Evolutionary conservation across 2,329 filamentous ascomycete species (phyloP).

Genomic region (Aciculosporium take): DNA sequence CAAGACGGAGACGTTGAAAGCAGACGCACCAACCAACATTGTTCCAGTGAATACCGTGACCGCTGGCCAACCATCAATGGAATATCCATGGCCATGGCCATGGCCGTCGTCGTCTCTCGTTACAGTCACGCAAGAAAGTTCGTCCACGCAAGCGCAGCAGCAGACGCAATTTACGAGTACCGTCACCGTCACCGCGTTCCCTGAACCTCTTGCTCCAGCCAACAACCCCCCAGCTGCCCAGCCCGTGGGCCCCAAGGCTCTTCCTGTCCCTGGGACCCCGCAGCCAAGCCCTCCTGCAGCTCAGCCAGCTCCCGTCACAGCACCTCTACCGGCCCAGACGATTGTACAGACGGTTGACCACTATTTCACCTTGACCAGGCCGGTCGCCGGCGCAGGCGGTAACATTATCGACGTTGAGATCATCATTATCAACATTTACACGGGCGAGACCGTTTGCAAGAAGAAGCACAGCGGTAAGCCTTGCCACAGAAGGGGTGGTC

Average conservation of each 20-base stretch:
- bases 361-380: constrained; percentile 13
- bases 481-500: constrained; percentile 12
- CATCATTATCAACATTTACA: constrained; percentile 18
- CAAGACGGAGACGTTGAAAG: constrained; percentile 12
- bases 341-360: constrained; percentile 7
- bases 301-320: constrained; percentile 12
- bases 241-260: constrained; percentile 7
- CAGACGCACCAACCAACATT: constrained; percentile 8
- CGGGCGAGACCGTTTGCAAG: constrained; percentile 16
- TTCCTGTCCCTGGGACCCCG: constrained; percentile 8
- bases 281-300: constrained; percentile 7
- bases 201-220: neutral
- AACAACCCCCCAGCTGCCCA: neutral
- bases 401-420: constrained; percentile 19
- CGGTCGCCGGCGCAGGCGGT: constrained; percentile 10
- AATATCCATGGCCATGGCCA: neutral
- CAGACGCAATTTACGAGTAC: neutral
- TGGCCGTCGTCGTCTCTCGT: constrained; percentile 1
- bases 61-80: neutral
- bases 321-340: constrained; percentile 9
- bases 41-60: constrained; percentile 11
- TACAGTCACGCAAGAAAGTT: constrained; percentile 2
- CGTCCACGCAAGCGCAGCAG: neutral
- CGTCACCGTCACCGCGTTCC: constrained; percentile 1
- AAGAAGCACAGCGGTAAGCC: constrained; percentile 15